phyloP scores from a whole-genome alignment of 768 basidiomycete genomes.

The Leucocoprinus birnbaumii region DNA sequence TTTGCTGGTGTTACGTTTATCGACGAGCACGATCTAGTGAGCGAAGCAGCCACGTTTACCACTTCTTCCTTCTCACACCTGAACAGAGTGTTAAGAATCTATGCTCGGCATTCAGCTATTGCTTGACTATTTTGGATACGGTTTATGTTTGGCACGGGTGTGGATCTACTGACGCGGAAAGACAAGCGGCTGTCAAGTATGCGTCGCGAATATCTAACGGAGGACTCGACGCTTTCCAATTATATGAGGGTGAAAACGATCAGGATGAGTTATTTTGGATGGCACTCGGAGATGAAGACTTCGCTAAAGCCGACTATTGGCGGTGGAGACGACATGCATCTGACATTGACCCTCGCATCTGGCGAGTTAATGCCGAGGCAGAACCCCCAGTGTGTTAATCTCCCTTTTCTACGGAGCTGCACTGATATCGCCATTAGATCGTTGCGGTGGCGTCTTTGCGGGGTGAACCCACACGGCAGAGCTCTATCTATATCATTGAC shows the following conservation, averaged over 20 bases:
- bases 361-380: slow-evolving; percentile 48
- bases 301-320: slow-evolving; percentile 84
- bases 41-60: slow-evolving; percentile 12
- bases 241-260: slow-evolving; percentile 64
- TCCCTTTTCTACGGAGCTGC: neutral
- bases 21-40: slow-evolving; percentile 72
- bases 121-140: slow-evolving; percentile 64
- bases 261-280: slow-evolving; percentile 84
- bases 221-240: slow-evolving; percentile 40
- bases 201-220: slow-evolving; percentile 41
- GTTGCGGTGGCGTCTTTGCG: slow-evolving; percentile 40
- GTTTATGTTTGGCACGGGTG: slow-evolving; percentile 82
- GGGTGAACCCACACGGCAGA: slow-evolving; percentile 32
- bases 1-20: slow-evolving; percentile 49
- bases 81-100: slow-evolving; percentile 58
- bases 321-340: slow-evolving; percentile 54
- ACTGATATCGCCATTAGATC: slow-evolving; percentile 35
- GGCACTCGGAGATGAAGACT: slow-evolving; percentile 73
- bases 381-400: slow-evolving; percentile 36
- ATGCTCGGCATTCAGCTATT: slow-evolving; percentile 86
- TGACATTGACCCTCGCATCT: slow-evolving; percentile 48
- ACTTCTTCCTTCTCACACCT: neutral
- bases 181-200: slow-evolving; percentile 60
- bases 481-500: slow-evolving; percentile 64
- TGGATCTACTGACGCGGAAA: slow-evolving; percentile 60